Evolutionary conservation across 202 grass and related monocot genomes (phyloP).

Genomic region (Carex arenaria): DNA sequence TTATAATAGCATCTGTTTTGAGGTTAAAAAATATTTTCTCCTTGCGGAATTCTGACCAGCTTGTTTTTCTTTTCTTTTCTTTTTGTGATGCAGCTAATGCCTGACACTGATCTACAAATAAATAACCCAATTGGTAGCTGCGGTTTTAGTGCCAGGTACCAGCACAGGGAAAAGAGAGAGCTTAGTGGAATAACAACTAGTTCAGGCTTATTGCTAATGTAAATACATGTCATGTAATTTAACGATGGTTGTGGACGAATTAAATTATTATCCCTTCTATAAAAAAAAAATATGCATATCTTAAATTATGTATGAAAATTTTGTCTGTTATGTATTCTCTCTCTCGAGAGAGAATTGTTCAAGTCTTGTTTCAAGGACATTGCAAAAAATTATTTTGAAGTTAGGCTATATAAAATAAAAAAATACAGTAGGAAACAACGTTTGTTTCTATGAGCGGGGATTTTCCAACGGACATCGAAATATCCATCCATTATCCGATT

Average conservation of each 20-base stretch:
- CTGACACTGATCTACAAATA: conserved; percentile 37
- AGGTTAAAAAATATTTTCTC: not conserved
- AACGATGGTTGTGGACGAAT: not conserved
- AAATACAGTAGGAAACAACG: not conserved
- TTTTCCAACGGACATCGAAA: too few species aligned
- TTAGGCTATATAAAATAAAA: not conserved
- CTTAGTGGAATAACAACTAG: not conserved
- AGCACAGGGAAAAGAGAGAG: conserved; percentile 27
- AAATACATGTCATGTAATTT: conserved; percentile 1
- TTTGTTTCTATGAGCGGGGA: not conserved
- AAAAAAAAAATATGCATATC: not conserved
- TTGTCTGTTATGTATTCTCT: not conserved
- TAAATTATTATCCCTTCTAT: not conserved
- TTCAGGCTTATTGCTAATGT: conserved; percentile 15
- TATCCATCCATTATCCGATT: too few species aligned
- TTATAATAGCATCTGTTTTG: not conserved
- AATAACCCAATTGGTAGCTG: conserved; percentile 47
- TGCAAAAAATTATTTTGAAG: not conserved
- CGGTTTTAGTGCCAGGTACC: conserved; percentile 49
- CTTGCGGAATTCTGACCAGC: not conserved
- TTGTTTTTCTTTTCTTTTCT: not conserved
- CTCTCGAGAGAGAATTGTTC: not conserved
- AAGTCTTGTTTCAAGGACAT: not conserved
- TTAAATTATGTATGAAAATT: not conserved
- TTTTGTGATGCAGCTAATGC: conserved; percentile 26